phyloP scores from a whole-genome alignment of 805 yeast species.

The Candida incommunis region DNA sequence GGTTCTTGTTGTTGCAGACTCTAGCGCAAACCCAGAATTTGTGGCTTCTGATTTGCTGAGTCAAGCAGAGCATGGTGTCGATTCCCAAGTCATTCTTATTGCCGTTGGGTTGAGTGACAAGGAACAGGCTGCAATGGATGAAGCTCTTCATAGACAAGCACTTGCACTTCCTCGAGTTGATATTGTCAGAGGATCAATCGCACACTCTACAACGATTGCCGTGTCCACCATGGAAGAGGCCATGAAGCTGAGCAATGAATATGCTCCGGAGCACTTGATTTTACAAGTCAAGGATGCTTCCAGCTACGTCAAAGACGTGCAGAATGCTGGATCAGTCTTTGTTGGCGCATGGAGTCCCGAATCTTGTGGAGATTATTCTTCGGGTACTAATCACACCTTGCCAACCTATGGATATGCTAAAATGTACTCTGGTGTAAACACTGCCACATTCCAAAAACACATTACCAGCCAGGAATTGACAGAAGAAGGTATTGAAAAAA shows the following conservation, averaged over 20 bases:
- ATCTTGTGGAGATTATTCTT: constrained; percentile 95
- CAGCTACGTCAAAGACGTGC: constrained; percentile 53
- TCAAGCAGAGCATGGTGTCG: constrained; percentile 98
- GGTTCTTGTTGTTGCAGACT: constrained; percentile 87
- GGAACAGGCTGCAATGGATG: constrained; percentile 57
- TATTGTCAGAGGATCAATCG: constrained; percentile 81
- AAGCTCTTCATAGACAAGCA: constrained; percentile 78
- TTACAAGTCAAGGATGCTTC: constrained; percentile 76
- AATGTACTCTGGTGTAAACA: constrained; percentile 95
- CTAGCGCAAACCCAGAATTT: constrained; percentile 77
- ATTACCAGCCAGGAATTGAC: constrained; percentile 88
- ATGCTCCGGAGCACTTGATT: constrained; percentile 97
- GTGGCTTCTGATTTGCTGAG: constrained; percentile 94
- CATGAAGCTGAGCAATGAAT: constrained; percentile 69
- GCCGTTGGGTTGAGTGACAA: constrained; percentile 56
- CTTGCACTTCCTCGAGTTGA: constrained; percentile 76
- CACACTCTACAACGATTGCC: constrained; percentile 71
- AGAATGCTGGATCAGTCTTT: constrained; percentile 92
- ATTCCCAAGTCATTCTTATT: constrained; percentile 87
- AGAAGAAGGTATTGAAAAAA: constrained; percentile 67
- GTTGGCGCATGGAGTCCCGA: constrained; percentile 96
- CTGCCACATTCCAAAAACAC: constrained; percentile 88
- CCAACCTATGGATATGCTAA: constrained; percentile 98
- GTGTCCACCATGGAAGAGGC: constrained; percentile 69
- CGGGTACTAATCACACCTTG: constrained; percentile 96